phyloP scores from a whole-genome alignment of 176 grass and related monocot species.

The Lolium rigidum region DNA sequence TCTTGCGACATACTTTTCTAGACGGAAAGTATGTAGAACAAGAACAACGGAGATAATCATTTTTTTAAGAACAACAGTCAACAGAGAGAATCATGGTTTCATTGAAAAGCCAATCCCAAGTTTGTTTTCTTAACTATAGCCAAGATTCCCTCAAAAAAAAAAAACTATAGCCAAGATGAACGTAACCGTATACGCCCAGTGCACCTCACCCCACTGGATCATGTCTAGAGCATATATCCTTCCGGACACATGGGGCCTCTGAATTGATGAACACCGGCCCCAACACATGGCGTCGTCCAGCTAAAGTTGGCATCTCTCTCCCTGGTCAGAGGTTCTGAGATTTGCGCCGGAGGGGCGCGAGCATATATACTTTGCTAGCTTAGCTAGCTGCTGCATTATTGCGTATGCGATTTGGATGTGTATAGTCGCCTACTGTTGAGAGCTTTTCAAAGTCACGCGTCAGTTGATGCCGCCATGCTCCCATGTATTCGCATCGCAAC shows the following conservation, averaged over 20 bases:
- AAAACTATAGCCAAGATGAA: not conserved
- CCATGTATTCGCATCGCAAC: not conserved
- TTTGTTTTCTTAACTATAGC: too few relatives aligned
- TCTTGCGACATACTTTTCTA: too few relatives aligned
- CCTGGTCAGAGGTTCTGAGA: constrained; percentile 42
- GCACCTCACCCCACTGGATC: too few relatives aligned
- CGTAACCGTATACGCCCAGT: not conserved
- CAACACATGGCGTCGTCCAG: constrained; percentile 66
- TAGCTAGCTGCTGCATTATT: not conserved
- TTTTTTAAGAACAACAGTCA: too few relatives aligned
- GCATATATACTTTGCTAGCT: not conserved
- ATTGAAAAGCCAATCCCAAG: too few relatives aligned
- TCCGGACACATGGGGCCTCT: constrained; percentile 60
- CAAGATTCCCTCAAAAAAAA: not conserved
- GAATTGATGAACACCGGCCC: constrained; percentile 62
- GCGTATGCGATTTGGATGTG: constrained; percentile 22
- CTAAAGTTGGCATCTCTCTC: constrained; percentile 44
- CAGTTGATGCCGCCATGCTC: not conserved
- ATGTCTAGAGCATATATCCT: constrained; percentile 23
- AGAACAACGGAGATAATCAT: too few relatives aligned
- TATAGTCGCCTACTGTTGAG: constrained; percentile 5
- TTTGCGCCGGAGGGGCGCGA: not conserved
- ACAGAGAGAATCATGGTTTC: too few relatives aligned
- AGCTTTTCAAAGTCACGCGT: not conserved
- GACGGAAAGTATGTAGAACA: too few relatives aligned